Conservation (phyloP, 306 rosid species). For the Arachis hypogaea region DNA sequence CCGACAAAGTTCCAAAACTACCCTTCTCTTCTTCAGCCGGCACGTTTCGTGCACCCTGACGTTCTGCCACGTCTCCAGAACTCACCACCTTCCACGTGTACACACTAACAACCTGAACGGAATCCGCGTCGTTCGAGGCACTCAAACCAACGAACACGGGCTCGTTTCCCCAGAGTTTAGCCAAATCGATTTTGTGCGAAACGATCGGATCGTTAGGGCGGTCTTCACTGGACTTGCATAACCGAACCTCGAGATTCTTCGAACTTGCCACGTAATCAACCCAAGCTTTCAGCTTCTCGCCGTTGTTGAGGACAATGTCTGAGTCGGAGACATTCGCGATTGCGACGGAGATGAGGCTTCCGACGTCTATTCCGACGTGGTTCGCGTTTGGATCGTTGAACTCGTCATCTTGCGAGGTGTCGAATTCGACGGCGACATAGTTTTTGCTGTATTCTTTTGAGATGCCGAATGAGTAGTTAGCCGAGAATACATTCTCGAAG, state of each 20-base stretch:
- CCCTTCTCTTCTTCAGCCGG: constrained; percentile 23
- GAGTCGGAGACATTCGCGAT: constrained; percentile 41
- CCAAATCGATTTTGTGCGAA: constrained; percentile 54
- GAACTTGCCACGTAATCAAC: constrained; percentile 63
- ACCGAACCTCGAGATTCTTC: constrained; percentile 55
- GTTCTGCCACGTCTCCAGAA: constrained; percentile 49
- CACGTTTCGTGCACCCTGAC: too few relatives aligned
- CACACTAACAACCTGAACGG: constrained; percentile 53
- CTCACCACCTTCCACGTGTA: constrained; percentile 69
- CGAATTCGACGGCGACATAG: constrained; percentile 52
- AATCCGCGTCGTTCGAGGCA: constrained; percentile 48
- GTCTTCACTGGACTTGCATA: constrained; percentile 46
- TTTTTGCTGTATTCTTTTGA: neutral
- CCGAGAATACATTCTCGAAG: constrained; percentile 37
- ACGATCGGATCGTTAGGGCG: constrained; percentile 54
- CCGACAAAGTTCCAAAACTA: constrained; percentile 33
- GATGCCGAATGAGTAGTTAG: constrained; percentile 42
- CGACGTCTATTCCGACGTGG: constrained; percentile 52
- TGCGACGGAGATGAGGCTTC: constrained; percentile 45
- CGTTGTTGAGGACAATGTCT: constrained; percentile 47
- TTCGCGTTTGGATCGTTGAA: constrained; percentile 45
- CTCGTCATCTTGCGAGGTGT: constrained; percentile 45
- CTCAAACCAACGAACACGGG: constrained; percentile 58
- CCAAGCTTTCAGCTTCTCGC: constrained; percentile 61
- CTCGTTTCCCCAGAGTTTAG: constrained; percentile 47